Percentiles rank a stretch among this genome's conserved stretches.
phyloP scores from a whole-genome alignment of 1,284 basidiomycete genomes.

The Pholiota adiposa region DNA sequence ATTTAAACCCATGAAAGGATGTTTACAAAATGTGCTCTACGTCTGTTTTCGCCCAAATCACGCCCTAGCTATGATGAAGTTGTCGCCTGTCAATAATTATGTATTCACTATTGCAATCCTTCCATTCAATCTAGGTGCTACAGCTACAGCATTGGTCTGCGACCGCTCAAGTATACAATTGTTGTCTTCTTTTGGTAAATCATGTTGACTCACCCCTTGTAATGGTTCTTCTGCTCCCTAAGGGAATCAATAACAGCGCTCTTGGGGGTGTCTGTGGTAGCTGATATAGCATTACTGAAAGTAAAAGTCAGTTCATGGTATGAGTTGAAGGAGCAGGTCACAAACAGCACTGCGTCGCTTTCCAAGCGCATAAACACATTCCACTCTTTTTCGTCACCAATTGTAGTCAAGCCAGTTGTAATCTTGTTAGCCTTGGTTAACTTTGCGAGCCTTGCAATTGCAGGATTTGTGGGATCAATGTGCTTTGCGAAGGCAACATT shows the following conservation, averaged over 20 bases:
- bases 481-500: slow-evolving; percentile 67
- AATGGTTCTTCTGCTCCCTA: slow-evolving; percentile 85
- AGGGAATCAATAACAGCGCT: slow-evolving; percentile 74
- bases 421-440: slow-evolving; percentile 56
- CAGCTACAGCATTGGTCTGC: slow-evolving; percentile 19
- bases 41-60: slow-evolving; percentile 3
- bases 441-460: slow-evolving; percentile 56
- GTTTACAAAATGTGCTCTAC: not conserved
- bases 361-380: slow-evolving; percentile 83
- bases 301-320: slow-evolving; percentile 1
- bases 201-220: slow-evolving; percentile 47
- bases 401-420: slow-evolving; percentile 81
- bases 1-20: not conserved
- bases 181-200: not conserved
- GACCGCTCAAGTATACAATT: slow-evolving; percentile 6
- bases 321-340: slow-evolving; percentile 13
- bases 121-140: not conserved
- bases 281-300: slow-evolving; percentile 34
- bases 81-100: slow-evolving; percentile 11
- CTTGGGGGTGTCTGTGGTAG: slow-evolving; percentile 44
- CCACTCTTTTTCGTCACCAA: slow-evolving; percentile 85
- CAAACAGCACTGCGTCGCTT: slow-evolving; percentile 61
- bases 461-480: slow-evolving; percentile 70
- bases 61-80: not conserved
- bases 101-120: slow-evolving; percentile 11